These are phyloP conservation scores for Salix udensis DNA, from an alignment of 345 rosid genomes.

Conservation along the genomic window DNA sequence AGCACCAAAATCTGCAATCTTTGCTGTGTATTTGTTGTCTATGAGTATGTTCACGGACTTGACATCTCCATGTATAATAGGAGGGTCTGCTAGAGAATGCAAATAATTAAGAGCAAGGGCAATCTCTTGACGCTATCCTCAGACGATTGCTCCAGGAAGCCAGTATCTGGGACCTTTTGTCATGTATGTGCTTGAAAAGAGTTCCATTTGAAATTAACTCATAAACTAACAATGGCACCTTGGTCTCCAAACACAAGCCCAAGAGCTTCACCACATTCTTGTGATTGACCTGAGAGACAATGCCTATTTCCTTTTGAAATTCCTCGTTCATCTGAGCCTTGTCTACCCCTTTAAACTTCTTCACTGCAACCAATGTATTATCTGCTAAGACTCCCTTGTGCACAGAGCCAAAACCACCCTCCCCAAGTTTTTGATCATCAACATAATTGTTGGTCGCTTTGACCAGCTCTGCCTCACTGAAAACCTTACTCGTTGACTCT, in stretches of 20 bases:
- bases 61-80: constrained; percentile 36
- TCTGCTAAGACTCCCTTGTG: no score
- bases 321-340: constrained; percentile 17
- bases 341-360: constrained; percentile 10
- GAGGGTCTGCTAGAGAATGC: constrained; percentile 34
- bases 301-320: constrained; percentile 21
- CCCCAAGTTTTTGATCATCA: no score
- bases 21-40: not conserved
- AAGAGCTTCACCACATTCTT: constrained; percentile 33
- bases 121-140: constrained; percentile 19
- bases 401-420: no score
- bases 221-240: constrained; percentile 28
- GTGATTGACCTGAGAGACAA: constrained; percentile 29
- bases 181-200: constrained; percentile 20
- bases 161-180: constrained; percentile 4
- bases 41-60: constrained; percentile 35
- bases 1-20: no score
- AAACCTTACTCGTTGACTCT: constrained; percentile 27
- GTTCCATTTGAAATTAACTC: constrained; percentile 30
- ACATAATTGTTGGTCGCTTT: no score
- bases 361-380: not conserved
- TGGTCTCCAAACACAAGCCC: constrained; percentile 36
- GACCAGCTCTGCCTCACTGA: no score
- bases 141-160: constrained; percentile 22
- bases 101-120: constrained; percentile 30